Percentiles rank a stretch among this genome's conserved stretches.
phyloP scores from a whole-genome alignment of 768 basidiomycete species.

The Pulveroboletus frians region DNA sequence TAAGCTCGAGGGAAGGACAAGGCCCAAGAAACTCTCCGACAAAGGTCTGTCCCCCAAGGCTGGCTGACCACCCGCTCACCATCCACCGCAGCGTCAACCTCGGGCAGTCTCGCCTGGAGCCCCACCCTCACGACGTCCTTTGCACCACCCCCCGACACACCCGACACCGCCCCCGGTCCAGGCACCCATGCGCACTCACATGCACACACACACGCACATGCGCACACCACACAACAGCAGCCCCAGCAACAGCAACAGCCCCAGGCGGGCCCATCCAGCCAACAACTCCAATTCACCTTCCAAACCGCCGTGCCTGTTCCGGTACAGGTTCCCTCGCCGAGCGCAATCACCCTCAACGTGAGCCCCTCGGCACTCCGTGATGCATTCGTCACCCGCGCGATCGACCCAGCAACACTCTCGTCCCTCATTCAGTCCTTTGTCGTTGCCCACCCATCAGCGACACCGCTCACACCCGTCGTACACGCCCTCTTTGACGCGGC shows the following conservation, averaged over 20 bases:
- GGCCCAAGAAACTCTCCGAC: slow-evolving; percentile 47
- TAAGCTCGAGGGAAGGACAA: slow-evolving; percentile 51
- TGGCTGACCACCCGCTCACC: not conserved
- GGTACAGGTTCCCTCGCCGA: slow-evolving; percentile 11
- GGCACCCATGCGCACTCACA: slow-evolving; percentile 31
- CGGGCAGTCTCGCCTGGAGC: slow-evolving; percentile 35
- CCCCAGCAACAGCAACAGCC: slow-evolving; percentile 20
- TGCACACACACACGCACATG: not conserved
- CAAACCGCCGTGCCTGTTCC: slow-evolving; percentile 45
- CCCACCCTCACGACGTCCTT: slow-evolving; percentile 38
- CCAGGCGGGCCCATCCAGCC: slow-evolving; percentile 27
- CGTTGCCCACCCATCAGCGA: slow-evolving; percentile 43
- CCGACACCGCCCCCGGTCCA: slow-evolving; percentile 22
- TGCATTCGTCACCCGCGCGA: slow-evolving; percentile 30
- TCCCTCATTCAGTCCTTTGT: slow-evolving; percentile 51
- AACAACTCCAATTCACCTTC: slow-evolving; percentile 42
- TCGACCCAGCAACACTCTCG: slow-evolving; percentile 47
- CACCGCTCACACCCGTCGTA: slow-evolving; percentile 46
- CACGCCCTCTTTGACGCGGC: slow-evolving; percentile 51
- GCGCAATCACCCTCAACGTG: slow-evolving; percentile 25
- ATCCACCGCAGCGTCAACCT: slow-evolving; percentile 8
- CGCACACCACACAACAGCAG: slow-evolving; percentile 2
- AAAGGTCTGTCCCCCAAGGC: slow-evolving; percentile 35
- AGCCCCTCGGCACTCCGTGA: slow-evolving; percentile 29
- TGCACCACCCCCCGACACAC: slow-evolving; percentile 17